Evolutionary conservation across 495 filamentous ascomycete genomes (phyloP), one percentile per base, ranked within the genome.

Genomic region (Penicillium roqueforti): DNA sequence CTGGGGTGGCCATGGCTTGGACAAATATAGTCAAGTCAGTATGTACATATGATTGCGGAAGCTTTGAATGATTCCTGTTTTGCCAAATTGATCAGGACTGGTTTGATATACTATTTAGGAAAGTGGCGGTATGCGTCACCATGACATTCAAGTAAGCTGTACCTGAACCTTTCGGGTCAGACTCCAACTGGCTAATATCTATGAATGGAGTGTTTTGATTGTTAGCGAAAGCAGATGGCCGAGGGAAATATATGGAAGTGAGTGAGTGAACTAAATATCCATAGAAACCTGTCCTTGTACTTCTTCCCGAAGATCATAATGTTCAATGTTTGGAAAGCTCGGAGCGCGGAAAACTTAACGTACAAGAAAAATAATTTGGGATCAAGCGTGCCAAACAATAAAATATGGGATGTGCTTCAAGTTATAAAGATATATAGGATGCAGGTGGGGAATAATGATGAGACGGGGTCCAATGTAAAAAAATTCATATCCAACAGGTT

Each of bases 381-480:
- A 36, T 20, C 34, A 26, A 29, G 16, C 34, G 22, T 51, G 29
- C 23, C 51, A 19, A 22, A 36, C n/a, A 11, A 55, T 50, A 42
- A 25, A 1, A 43, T 31, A 49, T 9, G 41, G 8, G 43, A 13
- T 26, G 50, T 32, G 40, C 19, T 44, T 42, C 29, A 42, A 19
- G 19, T 14, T 6, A 26, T 43, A n/a, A 34, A 52, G 23, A 37
- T 16, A 64, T 51, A 41, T 47, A 50, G 42, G 19, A 64, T 67
- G 61, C 61, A 65, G 31, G 44, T 50, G 61, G 64, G 61, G 56
- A 62, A 62, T 61, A 62, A 53, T 29, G 42, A 57, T 58, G 52
- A 41, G 19, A 32, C 38, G 47, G 38, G 26, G 7, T 45, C 26
- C 44, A 47, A 55, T 29, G 56, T 46, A 52, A 29, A 41, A 54